Evolutionary conservation across 345 rosid species (phyloP), one percentile per base, ranked within the genome.

Genomic region (Clarkia xantiana): DNA sequence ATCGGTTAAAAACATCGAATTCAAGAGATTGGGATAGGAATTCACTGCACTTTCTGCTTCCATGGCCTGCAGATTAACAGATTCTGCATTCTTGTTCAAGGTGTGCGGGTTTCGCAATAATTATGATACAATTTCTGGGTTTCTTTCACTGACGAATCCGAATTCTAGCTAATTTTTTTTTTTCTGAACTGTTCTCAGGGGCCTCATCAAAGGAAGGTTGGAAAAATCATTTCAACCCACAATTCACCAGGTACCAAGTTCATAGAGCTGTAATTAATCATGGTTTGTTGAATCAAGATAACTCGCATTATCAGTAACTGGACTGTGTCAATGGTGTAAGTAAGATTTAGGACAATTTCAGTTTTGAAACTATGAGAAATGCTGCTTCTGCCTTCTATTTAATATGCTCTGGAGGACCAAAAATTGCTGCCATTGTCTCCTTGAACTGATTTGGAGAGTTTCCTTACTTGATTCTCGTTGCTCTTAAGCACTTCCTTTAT

Each of bases 21-120:
- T 29, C 36, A 29, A 29, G 8, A 29, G 36, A 29, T 29, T 29
- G 36, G 36, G 36, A 7, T 5, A 4, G 36, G 36, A 29, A 7
- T 29, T 3, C 36, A 5, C 36, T 29, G 36, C 36, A 29, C 0
- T 23, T 23, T 23, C 29, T 23, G 29, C 58, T 62, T 49, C 54
- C 70, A 88, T 88, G 97, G 83, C 87, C 69, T 76, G 76, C 73
- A 75, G 71, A 55, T 57, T 82, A 50, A 67, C 82, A 49, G 77
- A 80, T 62, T 80, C 94, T 51, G 61, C 57, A 55, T 54, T 75
- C 60, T 72, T 80, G 58, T 72, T 68, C 68, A 56, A 53, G 82
- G 95, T 82, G 65, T 47, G 25, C 11, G 20, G 20, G 11, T 17
- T 45, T 22, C 11, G 11, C 48, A 15, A 13, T 22, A 45, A 45